Evolutionary conservation across 2,329 filamentous ascomycete species (phyloP), one percentile per base, ranked within the genome.

Genomic region (Pyrenochaeta sp.): DNA sequence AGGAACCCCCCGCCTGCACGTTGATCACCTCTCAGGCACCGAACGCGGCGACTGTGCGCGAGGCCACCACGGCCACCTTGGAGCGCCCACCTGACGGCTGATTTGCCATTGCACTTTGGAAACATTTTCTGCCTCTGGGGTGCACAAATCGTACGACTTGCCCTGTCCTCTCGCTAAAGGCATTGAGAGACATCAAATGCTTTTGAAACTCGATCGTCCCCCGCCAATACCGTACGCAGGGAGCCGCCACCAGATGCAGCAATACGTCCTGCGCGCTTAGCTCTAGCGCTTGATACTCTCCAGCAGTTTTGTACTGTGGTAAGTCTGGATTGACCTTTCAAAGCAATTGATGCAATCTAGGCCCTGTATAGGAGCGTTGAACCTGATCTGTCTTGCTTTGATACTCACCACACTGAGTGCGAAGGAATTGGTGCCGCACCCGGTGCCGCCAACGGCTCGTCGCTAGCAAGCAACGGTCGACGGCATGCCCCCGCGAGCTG

Each of bases 131-230:
- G 43, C 37, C 27, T 52, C 49, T 48, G 28, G 22, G 37, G 19
- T n/a, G 25, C 28, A 24, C 39, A 59, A 25, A 53, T 71, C 66
- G 64, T 71, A 68, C 67, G 62, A 71, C 58, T 58, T 36, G 32
- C 37, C 40, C 12, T 43, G 36, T 19, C 27, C 34, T 27, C 19
- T 36, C 43, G 25, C 19, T 25, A 25, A 22, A 15, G 7, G 45
- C 30, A 34, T 12, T n/a, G 36, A 27, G 13, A 50, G 19, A 30
- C 22, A 15, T 32, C 36, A 15, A 19, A 43, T 44, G 25, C 50
- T 28, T 50, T 40, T 57, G 42, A 65, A 65, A 67, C 64, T 30
- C 50, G 44, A 30, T 47, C 48, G 36, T 50, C 40, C 51, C 53
- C 50, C 54, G 48, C 37, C 42, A 44, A 32, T n/a, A 27, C 51